Percentiles rank a stretch among this genome's conserved stretches.
Conservation (phyloP, 768 basidiomycete species). For the Obba rivulosa region DNA sequence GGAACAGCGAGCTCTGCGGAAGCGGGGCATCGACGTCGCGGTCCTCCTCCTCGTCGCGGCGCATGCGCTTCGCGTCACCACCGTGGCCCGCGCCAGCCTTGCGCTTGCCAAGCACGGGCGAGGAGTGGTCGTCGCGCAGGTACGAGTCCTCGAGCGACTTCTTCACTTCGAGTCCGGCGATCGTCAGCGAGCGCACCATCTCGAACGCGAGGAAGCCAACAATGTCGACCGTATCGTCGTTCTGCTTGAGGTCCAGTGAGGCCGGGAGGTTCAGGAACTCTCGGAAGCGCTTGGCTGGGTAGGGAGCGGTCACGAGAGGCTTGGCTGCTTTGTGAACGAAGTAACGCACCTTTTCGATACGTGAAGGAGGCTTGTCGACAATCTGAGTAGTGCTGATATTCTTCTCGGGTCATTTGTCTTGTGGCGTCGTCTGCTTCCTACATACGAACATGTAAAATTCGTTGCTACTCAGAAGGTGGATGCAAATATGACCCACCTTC, state of each 20-base stretch:
- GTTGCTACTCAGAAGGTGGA: neutral
- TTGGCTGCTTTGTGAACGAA: neutral
- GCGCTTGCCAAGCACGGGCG: constrained; percentile 66
- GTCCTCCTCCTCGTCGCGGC: constrained; percentile 50
- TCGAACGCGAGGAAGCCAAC: constrained; percentile 97
- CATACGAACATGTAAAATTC: neutral
- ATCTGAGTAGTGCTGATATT: constrained; percentile 95
- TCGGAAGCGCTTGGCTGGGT: constrained; percentile 86
- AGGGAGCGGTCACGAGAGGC: neutral
- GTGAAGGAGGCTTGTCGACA: constrained; percentile 97
- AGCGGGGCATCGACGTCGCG: constrained; percentile 56
- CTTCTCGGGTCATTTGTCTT: constrained; percentile 92
- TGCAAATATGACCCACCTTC: constrained; percentile 40
- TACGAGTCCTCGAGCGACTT: constrained; percentile 70
- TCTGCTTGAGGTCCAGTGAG: constrained; percentile 82
- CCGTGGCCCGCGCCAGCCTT: constrained; percentile 42
- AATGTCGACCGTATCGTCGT: constrained; percentile 94
- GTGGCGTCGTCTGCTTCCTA: constrained; percentile 95
- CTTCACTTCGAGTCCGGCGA: constrained; percentile 83
- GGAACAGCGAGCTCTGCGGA: constrained; percentile 68
- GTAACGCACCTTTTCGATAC: constrained; percentile 78
- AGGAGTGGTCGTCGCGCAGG: constrained; percentile 57
- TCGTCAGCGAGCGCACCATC: constrained; percentile 89
- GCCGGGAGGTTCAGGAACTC: constrained; percentile 89
- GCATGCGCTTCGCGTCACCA: constrained; percentile 26